Conservation (phyloP, 192 early-diverging fungal species). For the Spizellomyces punctatus region DNA sequence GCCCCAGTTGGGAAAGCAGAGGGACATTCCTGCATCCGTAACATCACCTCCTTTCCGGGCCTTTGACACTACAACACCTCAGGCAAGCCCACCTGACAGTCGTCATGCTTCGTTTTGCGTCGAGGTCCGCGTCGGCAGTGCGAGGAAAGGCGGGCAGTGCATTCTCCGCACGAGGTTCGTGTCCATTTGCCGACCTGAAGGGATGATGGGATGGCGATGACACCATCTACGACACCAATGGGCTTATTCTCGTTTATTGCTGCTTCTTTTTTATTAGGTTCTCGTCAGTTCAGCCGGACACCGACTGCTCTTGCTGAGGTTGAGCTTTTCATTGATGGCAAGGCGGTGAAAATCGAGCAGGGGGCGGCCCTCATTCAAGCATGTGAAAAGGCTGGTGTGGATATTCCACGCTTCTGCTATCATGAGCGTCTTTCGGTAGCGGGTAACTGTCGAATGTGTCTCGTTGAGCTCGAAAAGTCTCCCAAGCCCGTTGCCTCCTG, state of each 20-base stretch:
- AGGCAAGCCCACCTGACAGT: too few species aligned
- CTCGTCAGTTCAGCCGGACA: slow-evolving; percentile 26
- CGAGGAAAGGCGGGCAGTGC: background rate
- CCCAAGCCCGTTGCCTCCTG: slow-evolving; percentile 97
- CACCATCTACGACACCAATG: too few species aligned
- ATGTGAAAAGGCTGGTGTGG: slow-evolving; percentile 92
- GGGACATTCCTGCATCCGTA: too few species aligned
- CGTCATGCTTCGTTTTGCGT: slow-evolving; percentile 18
- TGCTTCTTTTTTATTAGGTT: background rate
- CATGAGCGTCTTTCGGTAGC: slow-evolving; percentile 94
- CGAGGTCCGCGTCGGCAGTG: slow-evolving; percentile 13
- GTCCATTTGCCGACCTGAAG: too few species aligned
- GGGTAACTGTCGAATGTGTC: slow-evolving; percentile 99
- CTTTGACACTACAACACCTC: too few species aligned
- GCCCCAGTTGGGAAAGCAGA: too few species aligned
- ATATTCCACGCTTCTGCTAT: slow-evolving; percentile 82
- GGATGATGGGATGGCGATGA: too few species aligned
- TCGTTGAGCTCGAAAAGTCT: slow-evolving; percentile 95
- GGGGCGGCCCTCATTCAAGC: slow-evolving; percentile 97
- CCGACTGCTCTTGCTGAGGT: slow-evolving; percentile 31
- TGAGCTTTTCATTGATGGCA: slow-evolving; percentile 82
- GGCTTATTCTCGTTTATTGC: too few species aligned
- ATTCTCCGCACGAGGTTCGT: background rate
- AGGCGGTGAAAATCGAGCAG: slow-evolving; percentile 84
- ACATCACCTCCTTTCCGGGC: too few species aligned